A percentile compares a stretch with the other conserved stretches of the same genome.
Conservation (phyloP, 495 filamentous ascomycete genomes). For the Aspergillus olivimuriae region DNA sequence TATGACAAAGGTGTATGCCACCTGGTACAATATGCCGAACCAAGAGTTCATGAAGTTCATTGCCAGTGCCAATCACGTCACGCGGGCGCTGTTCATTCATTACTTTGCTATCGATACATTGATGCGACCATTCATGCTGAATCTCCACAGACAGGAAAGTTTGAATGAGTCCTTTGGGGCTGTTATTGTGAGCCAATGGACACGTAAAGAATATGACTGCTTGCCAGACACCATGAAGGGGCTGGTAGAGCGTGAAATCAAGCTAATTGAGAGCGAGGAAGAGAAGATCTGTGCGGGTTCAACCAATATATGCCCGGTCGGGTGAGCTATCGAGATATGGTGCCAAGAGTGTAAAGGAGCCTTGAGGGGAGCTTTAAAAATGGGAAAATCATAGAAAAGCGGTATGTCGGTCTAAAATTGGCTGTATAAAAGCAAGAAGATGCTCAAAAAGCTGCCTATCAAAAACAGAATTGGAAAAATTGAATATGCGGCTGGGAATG, state of each 20-base stretch:
- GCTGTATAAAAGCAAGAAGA: background rate
- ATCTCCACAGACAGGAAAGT: background rate
- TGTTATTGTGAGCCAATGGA: constrained; percentile 14
- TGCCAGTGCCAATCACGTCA: constrained; percentile 40
- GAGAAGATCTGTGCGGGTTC: no score
- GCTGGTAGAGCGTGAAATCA: constrained; percentile 2
- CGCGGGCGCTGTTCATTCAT: constrained; percentile 49
- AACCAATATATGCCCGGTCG: no score
- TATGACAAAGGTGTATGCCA: constrained; percentile 26
- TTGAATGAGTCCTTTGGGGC: background rate
- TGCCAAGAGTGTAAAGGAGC: no score
- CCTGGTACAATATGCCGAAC: constrained; percentile 42
- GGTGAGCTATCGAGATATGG: no score
- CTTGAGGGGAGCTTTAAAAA: no score
- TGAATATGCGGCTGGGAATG: no score
- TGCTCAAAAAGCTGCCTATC: no score
- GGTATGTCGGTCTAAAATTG: no score
- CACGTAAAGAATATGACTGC: constrained; percentile 8
- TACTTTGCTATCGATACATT: constrained; percentile 53
- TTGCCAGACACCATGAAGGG: constrained; percentile 8
- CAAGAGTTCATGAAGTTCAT: constrained; percentile 47
- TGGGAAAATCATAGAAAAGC: no score
- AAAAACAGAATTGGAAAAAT: no score
- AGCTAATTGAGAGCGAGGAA: background rate
- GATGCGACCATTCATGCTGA: constrained; percentile 34